Base-by-base conservation (phyloP, 768 basidiomycete species). In the Lyophyllum atratum region DNA sequence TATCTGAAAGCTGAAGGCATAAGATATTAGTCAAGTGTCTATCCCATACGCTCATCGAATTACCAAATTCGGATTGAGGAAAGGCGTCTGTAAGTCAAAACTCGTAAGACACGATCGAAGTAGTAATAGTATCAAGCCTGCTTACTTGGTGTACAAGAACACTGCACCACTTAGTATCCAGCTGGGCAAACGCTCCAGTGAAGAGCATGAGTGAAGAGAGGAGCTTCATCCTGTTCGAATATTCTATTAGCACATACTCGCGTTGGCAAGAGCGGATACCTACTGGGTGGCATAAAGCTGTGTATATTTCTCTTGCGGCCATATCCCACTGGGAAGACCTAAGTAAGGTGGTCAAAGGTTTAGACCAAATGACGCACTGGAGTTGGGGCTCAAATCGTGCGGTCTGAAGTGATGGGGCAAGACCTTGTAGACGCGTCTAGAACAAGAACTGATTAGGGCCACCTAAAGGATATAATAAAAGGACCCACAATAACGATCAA, bases 21-120 rank as follows among this genome's bases (percentile, higher is more conserved):
- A 49, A 31, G 14, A 4, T 37, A 31, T 17, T 24, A 43, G 33
- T 6, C 5, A 40, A 7, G 28, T 31, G 33, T 31, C 49, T 39
- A 34, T 3, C 12, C 3, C 15, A 40, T 15, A 21, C 8, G n/a
- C 4, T 1, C 9, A n/a, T 21, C 19, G 3, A 11, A 58, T 62
- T 58, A 78, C 79, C 3, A 80, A 68, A 49, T 78, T 77, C 0
- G 79, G 78, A 52, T 80, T 80, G 50, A 80, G 62, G 57, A 74
- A 79, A 10, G 79, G 78, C 6, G 79, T 77, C 77, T 80, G 48
- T 21, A 22, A 8, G 19, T 24, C 6, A n/a, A 14, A 25, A 10
- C 43, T 21, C 31, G 25, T 33, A 17, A 48, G 28, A 42, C n/a
- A 21, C n/a, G 11, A 29, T 44, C 19, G 37, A 25, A 11, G 1